Evolutionary conservation across 2,329 filamentous ascomycete species (phyloP), one percentile per base, ranked within the genome.

Genomic region (Ascochyta pisi): DNA sequence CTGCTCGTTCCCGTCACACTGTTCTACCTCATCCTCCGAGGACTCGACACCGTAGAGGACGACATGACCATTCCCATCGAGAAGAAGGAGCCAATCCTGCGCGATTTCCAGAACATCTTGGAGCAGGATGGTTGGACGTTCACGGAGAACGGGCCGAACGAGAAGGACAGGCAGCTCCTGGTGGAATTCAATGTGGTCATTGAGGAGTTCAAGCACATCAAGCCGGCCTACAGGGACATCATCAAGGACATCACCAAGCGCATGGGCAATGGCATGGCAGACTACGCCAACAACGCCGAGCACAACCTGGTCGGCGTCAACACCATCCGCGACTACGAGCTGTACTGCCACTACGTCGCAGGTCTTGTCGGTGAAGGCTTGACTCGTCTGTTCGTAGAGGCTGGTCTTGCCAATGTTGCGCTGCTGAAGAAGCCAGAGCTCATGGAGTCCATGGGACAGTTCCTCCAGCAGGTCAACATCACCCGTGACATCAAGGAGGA

Each of bases 191-290:
- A 96, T 75, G 85, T 89, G 53, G 88, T 99, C 61, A 84, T 96
- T 63, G 81, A 84, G 54, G 94, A 99, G 82, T 91, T 94, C 77
- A 91, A 90, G 81, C 89, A 90, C 78, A 82, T 96, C 77, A 96
- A 97, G 81, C 85, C 87, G 44, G 86, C 85, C 52, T 98, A 99
- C 79, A 86, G 84, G 76, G 85, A 83, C 6, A 93, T 98, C 72
- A 95, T 99, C 78, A 89, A 89, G 77, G 94, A 98, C 68, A 96
- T 98, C 72, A 92, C 92, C 29, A 82, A 88, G 71, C 90, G 92
- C 79, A 99, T 99, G 95, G 94, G 93, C 62, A 93, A 98, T 71
- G 95, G 95, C 65, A 99, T 99, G 95, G 95, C 95, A 26, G 94
- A 99, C 78, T 99, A 96, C 75, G 90, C 86, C 37, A 83, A 90